Base-by-base conservation (phyloP, 2,329 filamentous ascomycete genomes). In the Chaetomiaceae sp. region DNA sequence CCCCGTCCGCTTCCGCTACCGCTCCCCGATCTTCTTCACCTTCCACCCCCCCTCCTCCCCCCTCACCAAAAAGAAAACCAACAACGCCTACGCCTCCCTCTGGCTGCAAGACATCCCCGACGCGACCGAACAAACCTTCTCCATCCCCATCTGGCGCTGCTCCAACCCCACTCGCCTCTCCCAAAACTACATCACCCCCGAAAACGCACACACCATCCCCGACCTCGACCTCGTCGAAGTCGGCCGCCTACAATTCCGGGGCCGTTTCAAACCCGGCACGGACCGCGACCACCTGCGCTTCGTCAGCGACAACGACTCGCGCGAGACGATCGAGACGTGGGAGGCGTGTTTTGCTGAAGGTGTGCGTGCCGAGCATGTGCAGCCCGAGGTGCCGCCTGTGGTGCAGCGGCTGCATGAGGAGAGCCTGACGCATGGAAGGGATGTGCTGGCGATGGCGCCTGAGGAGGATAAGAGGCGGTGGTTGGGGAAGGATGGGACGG, bases 291-390 rank as follows among this genome's bases (percentile, higher is more conserved):
- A 97, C 65, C 79, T 88, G 58, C 77, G 76, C 1, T 96, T 96
- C 60, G 84, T 96, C 19, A 80, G 83, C 42, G 88, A 95, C 67
- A 96, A 95, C 62, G 84, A 95, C 65, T 85, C 86, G 1, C 85
- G 92, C 27, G 93, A 97, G 73, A 96, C 91, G 0, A 95, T 89
- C 57, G 92, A 97, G 70, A 87, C 86, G 0, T 97, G 91, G 89
- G 90, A 96, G 67, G 88, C 90, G 0, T 96, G 92, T 66, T 81
- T 86, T 35, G 83, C 89, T 0, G 91, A 97, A 67, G 92, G 92
- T 12, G 88, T 96, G 0, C 82, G 93, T 2, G 70, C 76, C 13
- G 79, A 83, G 49, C 78, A 82, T 23, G 89, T 96, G 1, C 72
- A 78, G 9, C 78, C 83, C 20, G 86, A 95, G 62, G 74, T 96